These are phyloP conservation scores for Eimeria tenella DNA, from an alignment of 169 alveolate species.

Conservation along the genomic window DNA sequence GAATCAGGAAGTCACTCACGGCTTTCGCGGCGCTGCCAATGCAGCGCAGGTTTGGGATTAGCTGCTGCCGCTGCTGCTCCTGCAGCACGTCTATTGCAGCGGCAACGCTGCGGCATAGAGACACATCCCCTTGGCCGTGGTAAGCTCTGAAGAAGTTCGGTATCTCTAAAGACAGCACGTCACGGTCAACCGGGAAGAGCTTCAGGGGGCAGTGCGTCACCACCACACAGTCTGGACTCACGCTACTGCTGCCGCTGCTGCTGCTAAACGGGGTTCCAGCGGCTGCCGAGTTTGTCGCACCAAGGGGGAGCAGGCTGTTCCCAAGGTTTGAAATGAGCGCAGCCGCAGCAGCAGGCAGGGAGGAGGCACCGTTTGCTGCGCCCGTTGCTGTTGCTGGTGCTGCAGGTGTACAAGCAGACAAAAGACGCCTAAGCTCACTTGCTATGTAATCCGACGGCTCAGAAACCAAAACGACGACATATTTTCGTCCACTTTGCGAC, in stretches of 20 bases:
- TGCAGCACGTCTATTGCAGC: conserved; percentile 61
- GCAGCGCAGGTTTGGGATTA: conserved; percentile 69
- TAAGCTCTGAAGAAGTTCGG: conserved; percentile 59
- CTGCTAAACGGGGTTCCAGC: not conserved
- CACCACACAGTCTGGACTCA: conserved; percentile 55
- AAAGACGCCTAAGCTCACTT: conserved; percentile 73
- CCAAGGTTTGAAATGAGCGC: conserved; percentile 35
- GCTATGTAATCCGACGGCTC: conserved; percentile 61
- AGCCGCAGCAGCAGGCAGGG: conserved; percentile 85
- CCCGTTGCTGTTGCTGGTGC: not conserved
- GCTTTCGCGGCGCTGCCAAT: conserved; percentile 76
- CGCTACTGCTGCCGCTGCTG: conserved; percentile 30
- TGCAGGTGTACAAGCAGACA: conserved; percentile 5
- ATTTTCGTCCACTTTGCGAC: conserved; percentile 60
- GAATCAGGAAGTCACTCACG: conserved; percentile 67
- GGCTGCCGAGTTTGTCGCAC: not conserved
- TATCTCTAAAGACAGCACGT: conserved; percentile 67
- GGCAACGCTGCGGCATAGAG: conserved; percentile 43
- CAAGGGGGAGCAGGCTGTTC: conserved; percentile 37
- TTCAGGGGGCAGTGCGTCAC: conserved; percentile 64
- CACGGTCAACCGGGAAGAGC: conserved; percentile 63
- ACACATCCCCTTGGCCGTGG: conserved; percentile 52
- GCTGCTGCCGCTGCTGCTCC: conserved; percentile 71
- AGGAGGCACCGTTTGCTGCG: not conserved
- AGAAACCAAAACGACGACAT: conserved; percentile 44